Evolutionary conservation across 2,329 filamentous ascomycete genomes (phyloP).

Genomic region (Paraconiothyrium brasiliense): DNA sequence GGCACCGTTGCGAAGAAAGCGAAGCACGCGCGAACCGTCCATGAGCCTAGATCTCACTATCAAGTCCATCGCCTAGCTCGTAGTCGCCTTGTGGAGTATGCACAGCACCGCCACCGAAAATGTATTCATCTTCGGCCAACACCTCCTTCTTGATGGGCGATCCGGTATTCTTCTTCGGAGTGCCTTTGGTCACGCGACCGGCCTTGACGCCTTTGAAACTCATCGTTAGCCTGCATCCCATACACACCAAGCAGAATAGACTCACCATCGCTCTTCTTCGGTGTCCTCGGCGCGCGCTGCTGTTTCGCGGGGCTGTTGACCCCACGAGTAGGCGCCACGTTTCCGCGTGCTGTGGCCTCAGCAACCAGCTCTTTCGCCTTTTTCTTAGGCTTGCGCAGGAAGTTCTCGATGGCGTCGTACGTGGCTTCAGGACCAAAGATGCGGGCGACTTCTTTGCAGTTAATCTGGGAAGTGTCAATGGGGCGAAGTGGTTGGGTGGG

Average conservation of each 20-base stretch:
- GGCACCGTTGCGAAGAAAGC: no score
- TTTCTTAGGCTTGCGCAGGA: slow-evolving; percentile 57
- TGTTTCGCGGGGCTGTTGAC: slow-evolving; percentile 17
- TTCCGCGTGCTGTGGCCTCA: slow-evolving; percentile 20
- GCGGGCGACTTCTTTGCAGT: slow-evolving; percentile 55
- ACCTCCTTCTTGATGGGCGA: slow-evolving; percentile 23
- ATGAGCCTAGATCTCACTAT: background rate
- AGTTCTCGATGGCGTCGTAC: slow-evolving; percentile 59
- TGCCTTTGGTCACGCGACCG: slow-evolving; percentile 33
- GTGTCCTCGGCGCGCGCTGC: slow-evolving; percentile 16
- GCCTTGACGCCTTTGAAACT: slow-evolving; percentile 2
- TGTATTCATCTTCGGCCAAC: slow-evolving; percentile 13
- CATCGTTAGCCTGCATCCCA: background rate
- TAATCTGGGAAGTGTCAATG: slow-evolving; percentile 40
- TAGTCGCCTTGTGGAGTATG: background rate
- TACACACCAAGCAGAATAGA: background rate
- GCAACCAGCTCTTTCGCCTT: slow-evolving; percentile 45
- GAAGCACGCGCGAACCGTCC: background rate
- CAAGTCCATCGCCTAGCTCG: background rate
- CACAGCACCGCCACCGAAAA: background rate
- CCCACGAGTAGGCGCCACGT: slow-evolving; percentile 9
- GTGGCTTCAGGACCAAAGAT: slow-evolving; percentile 58
- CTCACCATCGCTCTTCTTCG: slow-evolving; percentile 21
- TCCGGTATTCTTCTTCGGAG: slow-evolving; percentile 13
- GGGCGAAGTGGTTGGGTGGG: background rate